Conservation (phyloP, 1,139 yeast species). For the Ogataea hybrid region DNA sequence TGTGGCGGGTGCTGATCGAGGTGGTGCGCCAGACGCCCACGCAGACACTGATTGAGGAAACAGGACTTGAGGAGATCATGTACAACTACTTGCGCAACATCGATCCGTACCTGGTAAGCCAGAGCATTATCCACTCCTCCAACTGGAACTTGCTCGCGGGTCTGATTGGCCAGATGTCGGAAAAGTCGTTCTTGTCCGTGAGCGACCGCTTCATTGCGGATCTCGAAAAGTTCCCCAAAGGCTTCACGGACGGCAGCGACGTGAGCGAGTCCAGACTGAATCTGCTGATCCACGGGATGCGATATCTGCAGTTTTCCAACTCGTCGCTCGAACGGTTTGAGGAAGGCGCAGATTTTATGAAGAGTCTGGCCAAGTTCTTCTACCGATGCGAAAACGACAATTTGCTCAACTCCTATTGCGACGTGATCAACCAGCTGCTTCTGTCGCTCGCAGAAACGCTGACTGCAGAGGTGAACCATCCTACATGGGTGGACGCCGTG, state of each 20-base stretch:
- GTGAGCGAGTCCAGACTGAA: conserved; percentile 74
- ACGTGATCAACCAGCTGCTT: conserved; percentile 70
- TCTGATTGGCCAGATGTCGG: conserved; percentile 86
- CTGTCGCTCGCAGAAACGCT: conserved; percentile 80
- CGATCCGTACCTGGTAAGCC: conserved; percentile 67
- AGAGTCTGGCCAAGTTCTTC: conserved; percentile 83
- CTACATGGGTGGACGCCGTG: conserved; percentile 88
- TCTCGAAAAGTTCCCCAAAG: conserved; percentile 71
- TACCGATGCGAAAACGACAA: conserved; percentile 60
- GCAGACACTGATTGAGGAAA: conserved; percentile 70
- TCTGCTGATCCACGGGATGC: conserved; percentile 86
- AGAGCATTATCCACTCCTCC: conserved; percentile 77
- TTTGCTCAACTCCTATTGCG: conserved; percentile 76
- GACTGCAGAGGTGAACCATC: conserved; percentile 95
- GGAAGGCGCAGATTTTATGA: conserved; percentile 83
- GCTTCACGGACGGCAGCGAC: conserved; percentile 31
- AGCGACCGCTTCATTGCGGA: conserved; percentile 94
- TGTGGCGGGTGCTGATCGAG: conserved; percentile 92
- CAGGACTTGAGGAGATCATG: conserved; percentile 88
- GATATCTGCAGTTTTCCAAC: conserved; percentile 71
- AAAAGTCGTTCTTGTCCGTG: conserved; percentile 76
- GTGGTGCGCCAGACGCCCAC: conserved; percentile 85
- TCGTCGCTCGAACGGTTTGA: conserved; percentile 89
- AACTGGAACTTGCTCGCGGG: conserved; percentile 95
- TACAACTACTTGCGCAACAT: conserved; percentile 87